Conservation (phyloP, 2,329 filamentous ascomycete species). For the Pseudocercospora musae region DNA sequence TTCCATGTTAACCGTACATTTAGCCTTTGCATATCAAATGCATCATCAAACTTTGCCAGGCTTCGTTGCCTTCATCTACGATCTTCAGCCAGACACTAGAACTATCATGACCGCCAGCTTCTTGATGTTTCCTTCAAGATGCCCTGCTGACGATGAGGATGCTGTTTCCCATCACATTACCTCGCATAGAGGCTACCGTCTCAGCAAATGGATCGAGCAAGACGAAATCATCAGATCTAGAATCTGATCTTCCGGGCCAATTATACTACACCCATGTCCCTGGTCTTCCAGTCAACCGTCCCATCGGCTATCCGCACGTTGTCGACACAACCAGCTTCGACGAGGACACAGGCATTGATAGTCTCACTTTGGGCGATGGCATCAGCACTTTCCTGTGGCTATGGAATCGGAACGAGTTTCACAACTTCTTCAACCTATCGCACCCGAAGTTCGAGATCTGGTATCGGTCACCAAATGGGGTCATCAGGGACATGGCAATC, state of each 20-base stretch:
- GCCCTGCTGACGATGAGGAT: background rate
- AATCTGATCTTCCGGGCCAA: background rate
- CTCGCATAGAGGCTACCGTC: background rate
- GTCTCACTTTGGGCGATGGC: background rate
- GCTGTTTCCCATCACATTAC: background rate
- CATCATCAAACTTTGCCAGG: conserved; percentile 1
- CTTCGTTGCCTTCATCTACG: background rate
- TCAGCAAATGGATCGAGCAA: background rate
- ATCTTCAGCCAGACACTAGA: background rate
- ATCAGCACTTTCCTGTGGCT: conserved; percentile 6
- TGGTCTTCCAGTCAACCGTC: background rate
- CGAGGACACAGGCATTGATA: background rate
- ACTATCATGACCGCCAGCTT: background rate
- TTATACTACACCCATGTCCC: background rate
- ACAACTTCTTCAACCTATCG: conserved; percentile 3
- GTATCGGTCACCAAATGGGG: background rate
- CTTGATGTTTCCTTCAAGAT: background rate
- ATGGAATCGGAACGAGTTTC: conserved; percentile 4
- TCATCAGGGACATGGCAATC: conserved; percentile 6
- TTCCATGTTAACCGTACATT: background rate
- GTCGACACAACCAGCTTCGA: background rate
- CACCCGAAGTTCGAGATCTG: background rate
- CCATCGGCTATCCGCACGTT: conserved; percentile 4
- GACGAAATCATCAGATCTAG: background rate
- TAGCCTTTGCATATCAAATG: background rate